These are phyloP conservation scores for Populus simonii DNA, from an alignment of 345 rosid genomes.

Conservation along the genomic window DNA sequence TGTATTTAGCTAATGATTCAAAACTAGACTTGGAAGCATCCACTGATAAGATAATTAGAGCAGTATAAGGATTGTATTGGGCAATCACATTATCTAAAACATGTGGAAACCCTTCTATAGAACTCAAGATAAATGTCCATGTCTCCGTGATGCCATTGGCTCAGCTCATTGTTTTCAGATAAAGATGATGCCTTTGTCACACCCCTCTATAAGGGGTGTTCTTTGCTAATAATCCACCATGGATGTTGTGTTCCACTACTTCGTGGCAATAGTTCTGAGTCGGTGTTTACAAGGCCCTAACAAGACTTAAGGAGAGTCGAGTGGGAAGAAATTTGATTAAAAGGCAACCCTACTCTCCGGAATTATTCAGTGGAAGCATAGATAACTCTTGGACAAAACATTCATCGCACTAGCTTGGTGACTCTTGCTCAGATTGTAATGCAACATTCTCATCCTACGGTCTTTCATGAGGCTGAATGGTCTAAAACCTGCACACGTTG, in stretches of 20 bases:
- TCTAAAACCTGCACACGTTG: too few species aligned
- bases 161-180: not conserved
- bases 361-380: too few species aligned
- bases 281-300: not conserved
- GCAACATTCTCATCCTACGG: too few species aligned
- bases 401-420: too few species aligned
- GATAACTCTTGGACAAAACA: too few species aligned
- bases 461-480: too few species aligned
- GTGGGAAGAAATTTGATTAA: too few species aligned
- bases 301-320: too few species aligned
- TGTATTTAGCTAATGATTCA: not conserved
- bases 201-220: not conserved
- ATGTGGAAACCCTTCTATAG: not conserved
- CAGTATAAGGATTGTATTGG: not conserved
- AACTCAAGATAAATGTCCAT: not conserved
- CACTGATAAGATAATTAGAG: not conserved
- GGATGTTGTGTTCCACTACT: not conserved
- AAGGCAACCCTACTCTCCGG: too few species aligned
- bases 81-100: constrained; percentile 1
- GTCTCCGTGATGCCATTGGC: not conserved
- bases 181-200: not conserved
- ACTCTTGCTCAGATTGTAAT: too few species aligned
- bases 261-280: not conserved
- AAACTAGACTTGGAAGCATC: not conserved
- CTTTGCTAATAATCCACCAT: not conserved